Evolutionary conservation across 352 stramenopile species (phyloP).

Genomic region (Phytopythium helicoides): DNA sequence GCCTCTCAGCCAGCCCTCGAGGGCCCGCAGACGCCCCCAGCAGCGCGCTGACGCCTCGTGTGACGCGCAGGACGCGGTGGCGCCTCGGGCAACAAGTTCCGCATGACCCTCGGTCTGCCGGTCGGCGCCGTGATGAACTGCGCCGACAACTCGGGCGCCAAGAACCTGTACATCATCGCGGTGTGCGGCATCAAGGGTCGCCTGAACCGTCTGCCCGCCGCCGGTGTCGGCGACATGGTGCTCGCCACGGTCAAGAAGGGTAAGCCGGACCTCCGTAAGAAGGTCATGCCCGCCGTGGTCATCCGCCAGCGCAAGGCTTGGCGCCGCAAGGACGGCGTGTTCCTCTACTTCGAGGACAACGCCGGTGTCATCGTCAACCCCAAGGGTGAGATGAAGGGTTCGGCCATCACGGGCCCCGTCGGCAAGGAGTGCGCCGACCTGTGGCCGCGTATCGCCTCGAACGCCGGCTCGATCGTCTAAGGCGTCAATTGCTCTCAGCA

Average conservation of each 20-base stretch:
- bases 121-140: slow-evolving; percentile 99
- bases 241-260: slow-evolving; percentile 99
- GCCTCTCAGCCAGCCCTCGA: too few relatives aligned
- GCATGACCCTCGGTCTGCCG: slow-evolving; percentile 98
- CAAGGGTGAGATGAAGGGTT: slow-evolving; percentile 99
- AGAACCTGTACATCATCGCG: slow-evolving; percentile 99
- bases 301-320: slow-evolving; percentile 99
- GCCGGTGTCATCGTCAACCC: slow-evolving; percentile 99
- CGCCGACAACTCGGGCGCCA: slow-evolving; percentile 99
- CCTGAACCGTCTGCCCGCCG: slow-evolving; percentile 98
- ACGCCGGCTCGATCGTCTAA: slow-evolving; percentile 99
- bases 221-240: slow-evolving; percentile 99
- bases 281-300: slow-evolving; percentile 99
- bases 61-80: slow-evolving; percentile 87
- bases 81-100: slow-evolving; percentile 99
- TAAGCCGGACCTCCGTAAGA: slow-evolving; percentile 99
- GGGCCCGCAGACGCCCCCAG: not conserved
- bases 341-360: slow-evolving; percentile 99
- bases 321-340: slow-evolving; percentile 98
- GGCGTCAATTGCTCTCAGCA: not conserved
- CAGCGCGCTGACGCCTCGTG: slow-evolving; percentile 1
- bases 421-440: slow-evolving; percentile 99
- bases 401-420: slow-evolving; percentile 98
- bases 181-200: slow-evolving; percentile 99
- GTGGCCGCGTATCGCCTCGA: slow-evolving; percentile 99